These are phyloP conservation scores for Kazachstania sp. DNA, from an alignment of 1,139 yeast species.

Conservation along the genomic window DNA sequence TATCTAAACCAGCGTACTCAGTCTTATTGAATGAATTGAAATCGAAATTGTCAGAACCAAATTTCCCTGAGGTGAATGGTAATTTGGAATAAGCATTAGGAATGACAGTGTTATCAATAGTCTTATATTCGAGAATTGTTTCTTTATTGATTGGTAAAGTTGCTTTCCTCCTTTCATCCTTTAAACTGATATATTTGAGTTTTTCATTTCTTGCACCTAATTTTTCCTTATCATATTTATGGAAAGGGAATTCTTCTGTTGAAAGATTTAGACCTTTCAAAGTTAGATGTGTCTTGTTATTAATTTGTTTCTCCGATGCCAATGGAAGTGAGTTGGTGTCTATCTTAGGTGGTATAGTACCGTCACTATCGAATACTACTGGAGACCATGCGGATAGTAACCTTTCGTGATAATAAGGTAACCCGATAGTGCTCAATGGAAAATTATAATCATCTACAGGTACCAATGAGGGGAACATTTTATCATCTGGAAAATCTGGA, in stretches of 20 bases:
- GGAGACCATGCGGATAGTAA: conserved; percentile 77
- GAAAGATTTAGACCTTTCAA: conserved; percentile 6
- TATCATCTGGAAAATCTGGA: conserved; percentile 32
- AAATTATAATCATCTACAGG: conserved; percentile 37
- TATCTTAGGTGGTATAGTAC: conserved; percentile 40
- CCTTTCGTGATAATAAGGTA: conserved; percentile 79
- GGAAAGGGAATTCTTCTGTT: conserved; percentile 14
- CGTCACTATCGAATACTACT: conserved; percentile 45
- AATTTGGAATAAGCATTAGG: conserved; percentile 73
- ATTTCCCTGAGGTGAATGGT: conserved; percentile 75
- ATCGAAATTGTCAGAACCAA: conserved; percentile 93
- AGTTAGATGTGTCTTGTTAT: conserved; percentile 7
- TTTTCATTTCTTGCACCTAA: conserved; percentile 48
- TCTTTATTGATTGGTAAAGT: conserved; percentile 15
- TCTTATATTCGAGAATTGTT: conserved; percentile 22
- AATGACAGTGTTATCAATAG: conserved; percentile 31
- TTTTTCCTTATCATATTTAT: conserved; percentile 45
- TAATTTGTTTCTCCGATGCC: conserved; percentile 3
- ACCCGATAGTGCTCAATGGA: conserved; percentile 67
- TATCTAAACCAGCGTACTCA: conserved; percentile 74
- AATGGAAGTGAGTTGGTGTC: conserved; percentile 12
- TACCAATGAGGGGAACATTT: conserved; percentile 33
- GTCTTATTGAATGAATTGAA: conserved; percentile 77
- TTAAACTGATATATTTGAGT: conserved; percentile 47
- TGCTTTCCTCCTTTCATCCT: conserved; percentile 45